Conservation (phyloP, 495 filamentous ascomycete genomes). For the Penicillium alfredii region DNA sequence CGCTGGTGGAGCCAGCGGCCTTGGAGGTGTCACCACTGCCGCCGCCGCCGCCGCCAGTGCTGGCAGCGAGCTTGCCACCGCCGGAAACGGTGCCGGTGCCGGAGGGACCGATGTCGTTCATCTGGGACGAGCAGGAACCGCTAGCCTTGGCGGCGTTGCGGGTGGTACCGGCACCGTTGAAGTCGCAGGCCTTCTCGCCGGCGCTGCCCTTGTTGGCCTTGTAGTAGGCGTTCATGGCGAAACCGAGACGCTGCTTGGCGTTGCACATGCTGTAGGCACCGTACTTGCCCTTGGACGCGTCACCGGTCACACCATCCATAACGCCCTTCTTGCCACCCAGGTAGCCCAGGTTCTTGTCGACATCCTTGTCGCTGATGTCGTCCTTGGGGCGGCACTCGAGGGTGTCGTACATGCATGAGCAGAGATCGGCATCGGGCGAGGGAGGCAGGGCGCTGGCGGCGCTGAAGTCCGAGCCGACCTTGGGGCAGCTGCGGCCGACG, state of each 20-base stretch:
- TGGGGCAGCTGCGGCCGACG: conserved; percentile 66
- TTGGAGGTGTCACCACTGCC: conserved; percentile 37
- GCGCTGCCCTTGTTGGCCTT: conserved; percentile 45
- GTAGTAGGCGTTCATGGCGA: conserved; percentile 81
- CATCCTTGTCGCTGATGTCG: conserved; percentile 44
- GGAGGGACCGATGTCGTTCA: conserved; percentile 56
- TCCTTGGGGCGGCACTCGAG: conserved; percentile 63
- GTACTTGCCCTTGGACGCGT: conserved; percentile 66
- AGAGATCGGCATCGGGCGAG: conserved; percentile 68
- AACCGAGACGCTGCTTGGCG: conserved; percentile 69
- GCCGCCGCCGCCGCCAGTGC: conserved; percentile 26
- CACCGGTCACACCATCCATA: conserved; percentile 66
- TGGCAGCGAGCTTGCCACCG: conserved; percentile 47
- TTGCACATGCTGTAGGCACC: conserved; percentile 90
- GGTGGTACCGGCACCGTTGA: conserved; percentile 57
- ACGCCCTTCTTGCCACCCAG: conserved; percentile 57
- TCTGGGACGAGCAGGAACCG: conserved; percentile 45
- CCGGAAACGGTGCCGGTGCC: conserved; percentile 58
- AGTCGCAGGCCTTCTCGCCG: conserved; percentile 61
- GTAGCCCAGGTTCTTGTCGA: conserved; percentile 63
- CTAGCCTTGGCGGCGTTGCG: conserved; percentile 39
- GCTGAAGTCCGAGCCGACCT: conserved; percentile 56
- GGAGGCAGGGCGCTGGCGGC: conserved; percentile 74
- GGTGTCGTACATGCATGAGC: conserved; percentile 75
- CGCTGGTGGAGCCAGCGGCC: conserved; percentile 34